Conservation (phyloP, 306 rosid genomes). For the Quercus engelmannii region DNA sequence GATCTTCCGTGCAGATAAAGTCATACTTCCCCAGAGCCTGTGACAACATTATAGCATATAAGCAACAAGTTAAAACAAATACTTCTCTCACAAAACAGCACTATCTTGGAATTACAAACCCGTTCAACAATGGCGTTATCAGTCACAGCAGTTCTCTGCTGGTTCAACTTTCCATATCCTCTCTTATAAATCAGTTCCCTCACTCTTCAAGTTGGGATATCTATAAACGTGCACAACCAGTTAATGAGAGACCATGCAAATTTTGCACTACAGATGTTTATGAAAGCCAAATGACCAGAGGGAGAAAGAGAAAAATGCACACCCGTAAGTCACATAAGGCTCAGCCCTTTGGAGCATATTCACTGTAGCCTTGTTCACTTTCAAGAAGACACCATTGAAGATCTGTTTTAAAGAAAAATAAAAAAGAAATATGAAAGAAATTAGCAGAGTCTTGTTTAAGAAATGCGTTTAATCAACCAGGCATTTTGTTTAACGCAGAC, state of each 20-base stretch:
- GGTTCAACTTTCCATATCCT: too few species aligned
- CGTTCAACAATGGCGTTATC: too few species aligned
- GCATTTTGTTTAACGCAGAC: background rate
- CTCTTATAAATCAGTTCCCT: slow-evolving; percentile 38
- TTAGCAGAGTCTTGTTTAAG: slow-evolving; percentile 21
- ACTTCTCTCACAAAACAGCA: background rate
- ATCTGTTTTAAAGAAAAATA: too few species aligned
- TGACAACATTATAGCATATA: slow-evolving; percentile 1
- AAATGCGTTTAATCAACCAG: slow-evolving; percentile 38
- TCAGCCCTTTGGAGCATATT: too few species aligned
- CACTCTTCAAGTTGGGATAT: slow-evolving; percentile 80
- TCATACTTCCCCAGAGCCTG: slow-evolving; percentile 73
- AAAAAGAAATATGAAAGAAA: too few species aligned
- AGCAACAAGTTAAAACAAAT: background rate
- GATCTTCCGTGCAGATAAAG: slow-evolving; percentile 63
- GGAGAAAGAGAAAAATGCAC: background rate
- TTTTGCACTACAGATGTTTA: background rate
- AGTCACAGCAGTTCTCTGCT: too few species aligned
- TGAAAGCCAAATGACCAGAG: background rate
- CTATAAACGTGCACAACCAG: slow-evolving; percentile 19
- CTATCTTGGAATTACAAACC: too few species aligned
- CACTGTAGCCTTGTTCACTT: too few species aligned
- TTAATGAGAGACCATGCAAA: background rate
- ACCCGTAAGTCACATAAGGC: slow-evolving; percentile 39
- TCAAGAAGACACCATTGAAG: too few species aligned